A percentile compares a stretch with the other conserved stretches of the same genome.
Evolutionary conservation across 2,329 filamentous ascomycete genomes (phyloP).

Genomic region (Fusarium euwallaceae): DNA sequence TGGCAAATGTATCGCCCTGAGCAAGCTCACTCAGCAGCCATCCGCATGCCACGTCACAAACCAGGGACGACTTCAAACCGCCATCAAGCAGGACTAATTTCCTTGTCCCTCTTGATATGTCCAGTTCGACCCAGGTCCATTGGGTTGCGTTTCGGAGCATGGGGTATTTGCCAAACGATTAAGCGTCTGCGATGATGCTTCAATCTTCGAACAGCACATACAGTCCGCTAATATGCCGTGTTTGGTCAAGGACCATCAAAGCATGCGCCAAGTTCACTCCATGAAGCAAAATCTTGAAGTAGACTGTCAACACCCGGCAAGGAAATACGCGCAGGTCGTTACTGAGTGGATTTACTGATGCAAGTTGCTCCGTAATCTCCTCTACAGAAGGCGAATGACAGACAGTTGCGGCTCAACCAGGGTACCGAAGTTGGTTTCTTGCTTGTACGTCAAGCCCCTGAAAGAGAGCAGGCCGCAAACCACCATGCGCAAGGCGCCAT

Average conservation of each 20-base stretch:
- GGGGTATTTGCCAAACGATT: not conserved
- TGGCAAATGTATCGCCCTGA: not conserved
- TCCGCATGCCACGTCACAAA: not conserved
- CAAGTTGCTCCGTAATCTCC: not conserved
- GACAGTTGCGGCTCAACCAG: not conserved
- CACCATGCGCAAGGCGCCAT: not conserved
- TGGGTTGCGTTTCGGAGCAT: not conserved
- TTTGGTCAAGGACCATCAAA: no score
- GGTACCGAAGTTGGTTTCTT: not conserved
- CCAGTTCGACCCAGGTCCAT: not conserved
- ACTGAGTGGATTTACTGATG: not conserved
- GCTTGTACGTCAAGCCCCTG: not conserved
- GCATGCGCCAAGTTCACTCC: not conserved
- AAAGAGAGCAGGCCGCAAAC: not conserved
- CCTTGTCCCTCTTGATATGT: not conserved
- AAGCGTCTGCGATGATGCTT: no score
- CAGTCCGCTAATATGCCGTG: no score
- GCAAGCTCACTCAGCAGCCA: not conserved
- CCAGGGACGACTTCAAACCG: not conserved
- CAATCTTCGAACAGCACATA: no score
- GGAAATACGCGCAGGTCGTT: not conserved
- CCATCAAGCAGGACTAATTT: not conserved
- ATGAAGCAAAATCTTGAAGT: not conserved
- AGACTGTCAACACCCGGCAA: not conserved
- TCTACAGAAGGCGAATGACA: not conserved